These are phyloP conservation scores for Pythium plurisporium DNA, from an alignment of 352 stramenopile genomes.

Conservation along the genomic window DNA sequence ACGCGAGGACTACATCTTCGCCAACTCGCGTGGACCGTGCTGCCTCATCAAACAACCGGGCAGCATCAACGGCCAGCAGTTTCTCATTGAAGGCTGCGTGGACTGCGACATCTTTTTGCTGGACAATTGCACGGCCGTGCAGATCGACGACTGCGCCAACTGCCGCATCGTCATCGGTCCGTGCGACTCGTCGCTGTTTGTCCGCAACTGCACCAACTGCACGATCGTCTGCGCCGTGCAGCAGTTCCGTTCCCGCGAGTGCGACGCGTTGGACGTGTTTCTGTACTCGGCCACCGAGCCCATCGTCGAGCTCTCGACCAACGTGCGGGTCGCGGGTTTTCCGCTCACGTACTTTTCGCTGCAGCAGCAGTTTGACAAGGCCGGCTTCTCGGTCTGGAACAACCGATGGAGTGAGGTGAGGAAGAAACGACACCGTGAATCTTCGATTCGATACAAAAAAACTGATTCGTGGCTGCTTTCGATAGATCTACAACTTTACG, in stretches of 20 bases:
- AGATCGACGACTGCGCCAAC: conserved; percentile 67
- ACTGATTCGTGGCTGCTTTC: neutral
- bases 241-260: conserved; percentile 75
- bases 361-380: conserved; percentile 56
- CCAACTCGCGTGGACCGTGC: conserved; percentile 32
- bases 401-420: conserved; percentile 79
- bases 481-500: conserved; percentile 70
- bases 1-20: conserved; percentile 67
- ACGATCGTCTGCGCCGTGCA: conserved; percentile 60
- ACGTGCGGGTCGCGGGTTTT: conserved; percentile 61
- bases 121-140: conserved; percentile 71
- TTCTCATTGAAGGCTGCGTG: conserved; percentile 65
- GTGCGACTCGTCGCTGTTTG: conserved; percentile 65
- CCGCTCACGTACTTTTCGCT: conserved; percentile 64
- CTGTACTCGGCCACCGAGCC: conserved; percentile 69
- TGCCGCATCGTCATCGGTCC: conserved; percentile 70
- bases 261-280: conserved; percentile 50
- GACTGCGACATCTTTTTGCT: conserved; percentile 78
- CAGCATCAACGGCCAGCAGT: conserved; percentile 72
- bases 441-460: too few relatives aligned
- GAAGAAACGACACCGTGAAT: too few relatives aligned
- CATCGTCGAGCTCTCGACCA: conserved; percentile 61
- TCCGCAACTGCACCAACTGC: conserved; percentile 60
- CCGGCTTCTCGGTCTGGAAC: conserved; percentile 76
- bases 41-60: conserved; percentile 53